These are phyloP conservation scores for Solanum habrochaites DNA, from an alignment of 257 asterid genomes.

Conservation along the genomic window DNA sequence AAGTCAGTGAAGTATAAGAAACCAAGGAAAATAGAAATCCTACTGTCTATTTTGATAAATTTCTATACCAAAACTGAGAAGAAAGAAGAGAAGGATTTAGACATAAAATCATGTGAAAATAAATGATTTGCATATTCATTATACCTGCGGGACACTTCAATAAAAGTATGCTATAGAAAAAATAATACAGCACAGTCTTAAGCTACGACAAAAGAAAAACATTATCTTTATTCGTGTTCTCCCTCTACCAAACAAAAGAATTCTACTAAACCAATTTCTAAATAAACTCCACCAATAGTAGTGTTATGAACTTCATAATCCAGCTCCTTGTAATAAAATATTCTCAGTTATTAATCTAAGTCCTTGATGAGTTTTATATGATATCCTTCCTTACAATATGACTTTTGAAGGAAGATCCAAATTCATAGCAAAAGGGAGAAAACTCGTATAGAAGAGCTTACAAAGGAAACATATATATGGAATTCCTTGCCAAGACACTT, in stretches of 20 bases:
- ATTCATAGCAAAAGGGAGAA: neutral
- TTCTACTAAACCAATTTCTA: neutral
- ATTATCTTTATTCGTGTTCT: neutral
- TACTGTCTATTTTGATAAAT: neutral
- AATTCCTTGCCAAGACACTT: neutral
- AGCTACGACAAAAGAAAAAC: neutral
- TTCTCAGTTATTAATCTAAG: neutral
- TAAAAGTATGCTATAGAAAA: neutral
- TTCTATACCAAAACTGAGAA: neutral
- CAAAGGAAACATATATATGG: neutral
- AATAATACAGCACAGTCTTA: neutral
- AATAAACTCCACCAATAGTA: neutral
- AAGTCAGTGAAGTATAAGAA: slow-evolving; percentile 4
- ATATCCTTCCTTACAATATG: neutral
- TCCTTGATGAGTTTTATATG: neutral
- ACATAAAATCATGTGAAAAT: neutral
- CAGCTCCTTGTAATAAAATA: neutral
- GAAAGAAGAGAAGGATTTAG: neutral
- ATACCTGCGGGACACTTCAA: neutral
- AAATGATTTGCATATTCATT: neutral
- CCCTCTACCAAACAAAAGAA: neutral
- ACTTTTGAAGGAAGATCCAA: neutral
- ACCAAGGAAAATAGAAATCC: neutral
- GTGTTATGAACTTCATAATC: neutral
- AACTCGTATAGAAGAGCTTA: neutral